Evolutionary conservation across 306 rosid species (phyloP), one percentile per base, ranked within the genome.

Genomic region (Medicago arabica): DNA sequence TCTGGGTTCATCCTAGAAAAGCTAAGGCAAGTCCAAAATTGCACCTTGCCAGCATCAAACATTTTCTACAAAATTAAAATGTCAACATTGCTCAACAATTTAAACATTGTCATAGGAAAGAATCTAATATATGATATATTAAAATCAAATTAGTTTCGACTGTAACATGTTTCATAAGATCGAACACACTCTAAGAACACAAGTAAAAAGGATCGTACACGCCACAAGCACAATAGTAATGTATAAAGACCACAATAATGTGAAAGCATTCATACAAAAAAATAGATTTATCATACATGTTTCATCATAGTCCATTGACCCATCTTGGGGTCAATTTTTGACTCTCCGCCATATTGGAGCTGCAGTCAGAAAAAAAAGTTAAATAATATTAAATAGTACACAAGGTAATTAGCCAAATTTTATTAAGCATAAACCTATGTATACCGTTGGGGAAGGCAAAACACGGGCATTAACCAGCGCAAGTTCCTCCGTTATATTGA

Each of bases 231-330:
- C 39, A 16, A 38, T 8, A 4, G 36, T 58, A 5, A 63, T 8
- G 4, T 31, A 63, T 63, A n/a, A 2, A 38, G 36, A 15, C 21
- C 40, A 44, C 58, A 49, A 51, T n/a, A 47, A 9, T 69, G 43
- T 8, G 2, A 72, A 28, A 57, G 46, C 23, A 36, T 63, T n/a
- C 21, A n/a, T 25, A 5, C 38, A 16, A 25, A 18, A 44, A 21
- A 4, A 44, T 9, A 5, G 67, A 7, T 61, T 61, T 5, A n/a
- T 31, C 18, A 69, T 41, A 92, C 99, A 96, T 92, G 90, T 6
- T 86, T 60, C 0, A 89, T 95, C 97, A 92, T 95, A 18, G 90
- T 95, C 97, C 99, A 95, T 5, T 87, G 89, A 6, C 97, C 99
- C 91, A 88, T 84, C 8, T 2, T 11, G 0, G 99, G 99, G 21